Conservation (phyloP, 108 stramenopile species). For the Fistulifera pelliculosa region DNA sequence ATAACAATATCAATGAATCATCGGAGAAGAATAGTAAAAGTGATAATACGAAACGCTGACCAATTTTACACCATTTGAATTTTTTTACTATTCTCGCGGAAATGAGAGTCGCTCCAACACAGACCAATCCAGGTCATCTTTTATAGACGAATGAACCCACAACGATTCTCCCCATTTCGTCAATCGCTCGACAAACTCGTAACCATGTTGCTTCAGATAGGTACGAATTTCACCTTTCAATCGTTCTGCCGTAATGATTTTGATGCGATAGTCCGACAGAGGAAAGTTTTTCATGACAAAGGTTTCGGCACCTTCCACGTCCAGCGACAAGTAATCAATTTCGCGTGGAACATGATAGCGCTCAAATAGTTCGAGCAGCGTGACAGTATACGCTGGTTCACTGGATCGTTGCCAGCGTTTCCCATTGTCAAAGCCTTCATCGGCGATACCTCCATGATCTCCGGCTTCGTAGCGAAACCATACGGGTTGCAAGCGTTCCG, state of each 20-base stretch:
- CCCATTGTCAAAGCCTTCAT: constrained; percentile 32
- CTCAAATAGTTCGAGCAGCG: constrained; percentile 33
- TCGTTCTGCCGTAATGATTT: constrained; percentile 45
- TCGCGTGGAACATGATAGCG: constrained; percentile 25
- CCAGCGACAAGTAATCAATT: constrained; percentile 57
- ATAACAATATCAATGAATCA: no score
- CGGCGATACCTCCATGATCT: constrained; percentile 44
- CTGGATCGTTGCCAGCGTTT: constrained; percentile 17
- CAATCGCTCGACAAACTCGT: constrained; percentile 5
- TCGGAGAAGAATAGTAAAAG: no score
- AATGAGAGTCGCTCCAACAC: not conserved
- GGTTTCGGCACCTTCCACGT: constrained; percentile 63
- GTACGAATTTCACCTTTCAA: constrained; percentile 12
- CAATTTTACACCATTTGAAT: no score
- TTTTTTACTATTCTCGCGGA: not conserved
- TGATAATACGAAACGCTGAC: no score
- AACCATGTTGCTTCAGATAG: constrained; percentile 15
- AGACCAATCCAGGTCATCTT: constrained; percentile 2
- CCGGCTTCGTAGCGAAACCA: constrained; percentile 21
- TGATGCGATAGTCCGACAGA: constrained; percentile 31
- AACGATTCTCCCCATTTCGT: constrained; percentile 17
- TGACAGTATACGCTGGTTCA: constrained; percentile 20
- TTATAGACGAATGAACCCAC: constrained; percentile 9
- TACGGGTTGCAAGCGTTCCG: constrained; percentile 21
- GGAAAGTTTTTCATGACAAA: constrained; percentile 50